These are phyloP conservation scores for Xylaria polymorpha DNA, from an alignment of 2,329 filamentous ascomycete species.

Conservation along the genomic window DNA sequence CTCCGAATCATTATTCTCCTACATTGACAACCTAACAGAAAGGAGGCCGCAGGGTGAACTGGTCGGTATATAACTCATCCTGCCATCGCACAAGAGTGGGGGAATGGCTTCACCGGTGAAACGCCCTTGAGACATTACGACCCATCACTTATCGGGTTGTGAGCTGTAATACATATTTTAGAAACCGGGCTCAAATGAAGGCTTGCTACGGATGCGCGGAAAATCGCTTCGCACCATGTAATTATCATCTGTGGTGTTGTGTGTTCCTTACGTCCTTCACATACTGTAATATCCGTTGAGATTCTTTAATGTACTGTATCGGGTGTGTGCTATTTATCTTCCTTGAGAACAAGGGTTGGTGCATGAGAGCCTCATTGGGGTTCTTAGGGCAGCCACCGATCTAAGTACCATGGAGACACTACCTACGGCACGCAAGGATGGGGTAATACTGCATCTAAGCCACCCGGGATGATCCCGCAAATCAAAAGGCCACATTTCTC, in stretches of 20 bases:
- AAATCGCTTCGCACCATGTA: background rate
- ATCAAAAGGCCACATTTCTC: background rate
- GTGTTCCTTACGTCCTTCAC: background rate
- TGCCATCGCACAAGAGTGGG: background rate
- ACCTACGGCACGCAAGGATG: too few relatives aligned
- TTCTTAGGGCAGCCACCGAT: background rate
- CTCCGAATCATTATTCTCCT: background rate
- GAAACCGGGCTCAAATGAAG: background rate
- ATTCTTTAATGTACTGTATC: background rate
- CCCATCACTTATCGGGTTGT: background rate
- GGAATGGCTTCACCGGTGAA: background rate
- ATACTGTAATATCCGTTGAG: background rate
- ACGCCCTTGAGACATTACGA: constrained; percentile 5
- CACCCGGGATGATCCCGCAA: background rate
- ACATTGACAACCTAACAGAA: background rate
- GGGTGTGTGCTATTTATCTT: background rate
- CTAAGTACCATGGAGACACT: too few relatives aligned
- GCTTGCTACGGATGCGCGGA: background rate
- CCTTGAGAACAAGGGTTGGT: background rate
- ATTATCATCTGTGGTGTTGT: background rate
- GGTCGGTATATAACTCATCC: background rate
- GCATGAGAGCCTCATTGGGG: background rate
- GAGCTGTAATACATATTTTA: background rate
- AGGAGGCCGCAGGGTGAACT: background rate
- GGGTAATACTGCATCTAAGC: background rate